Evolutionary conservation across 345 rosid species (phyloP).

Genomic region (Melaleuca alternifolia): DNA sequence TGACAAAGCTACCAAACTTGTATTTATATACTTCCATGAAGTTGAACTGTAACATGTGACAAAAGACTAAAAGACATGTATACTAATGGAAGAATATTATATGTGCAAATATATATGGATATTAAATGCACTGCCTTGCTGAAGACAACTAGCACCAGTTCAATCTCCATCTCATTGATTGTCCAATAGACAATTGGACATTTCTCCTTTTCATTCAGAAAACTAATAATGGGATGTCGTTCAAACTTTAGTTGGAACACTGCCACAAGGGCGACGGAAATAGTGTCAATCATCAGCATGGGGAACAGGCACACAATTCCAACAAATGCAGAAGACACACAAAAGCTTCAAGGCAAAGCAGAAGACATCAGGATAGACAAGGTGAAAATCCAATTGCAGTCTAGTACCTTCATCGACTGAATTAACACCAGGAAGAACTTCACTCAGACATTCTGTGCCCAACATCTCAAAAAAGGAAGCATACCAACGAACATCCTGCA

Average conservation of each 20-base stretch:
- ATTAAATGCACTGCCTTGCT: neutral
- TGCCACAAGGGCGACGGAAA: neutral
- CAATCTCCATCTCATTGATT: neutral
- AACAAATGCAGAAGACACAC: neutral
- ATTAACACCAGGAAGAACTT: slow-evolving; percentile 61
- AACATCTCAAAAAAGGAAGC: slow-evolving; percentile 59
- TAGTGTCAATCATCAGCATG: neutral
- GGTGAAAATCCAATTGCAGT: neutral
- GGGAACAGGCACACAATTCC: neutral
- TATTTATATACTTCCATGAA: neutral
- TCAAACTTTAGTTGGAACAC: neutral
- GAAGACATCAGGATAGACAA: neutral
- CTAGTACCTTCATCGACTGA: slow-evolving; percentile 55
- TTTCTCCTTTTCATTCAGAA: neutral
- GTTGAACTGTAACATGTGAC: neutral
- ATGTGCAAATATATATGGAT: neutral
- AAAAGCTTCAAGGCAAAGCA: neutral
- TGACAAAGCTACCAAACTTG: neutral
- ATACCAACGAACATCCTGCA: slow-evolving; percentile 44
- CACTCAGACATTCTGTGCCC: slow-evolving; percentile 38
- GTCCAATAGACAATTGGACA: neutral
- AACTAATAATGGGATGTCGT: neutral
- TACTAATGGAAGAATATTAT: neutral
- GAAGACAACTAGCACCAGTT: neutral
- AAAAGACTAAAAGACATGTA: neutral